A percentile compares a stretch with the other conserved stretches of the same genome.
phyloP scores from a whole-genome alignment of 1,284 basidiomycete genomes.

The Wolfiporia cocos region DNA sequence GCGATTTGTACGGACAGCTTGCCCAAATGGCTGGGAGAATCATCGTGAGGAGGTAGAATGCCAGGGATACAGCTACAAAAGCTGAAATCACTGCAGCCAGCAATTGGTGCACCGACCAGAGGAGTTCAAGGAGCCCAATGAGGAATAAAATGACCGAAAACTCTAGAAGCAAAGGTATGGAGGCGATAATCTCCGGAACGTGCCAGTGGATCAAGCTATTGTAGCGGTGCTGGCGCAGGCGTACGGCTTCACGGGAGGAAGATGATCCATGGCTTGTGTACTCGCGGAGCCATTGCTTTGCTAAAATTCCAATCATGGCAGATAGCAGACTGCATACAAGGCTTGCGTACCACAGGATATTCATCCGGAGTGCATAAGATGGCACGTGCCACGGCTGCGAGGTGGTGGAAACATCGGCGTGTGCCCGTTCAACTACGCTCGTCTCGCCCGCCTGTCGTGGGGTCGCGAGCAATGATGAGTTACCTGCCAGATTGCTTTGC shows the following conservation, averaged over 20 bases:
- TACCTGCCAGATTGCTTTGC: not conserved
- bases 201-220: conserved; percentile 12
- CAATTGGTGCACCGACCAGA: conserved; percentile 9
- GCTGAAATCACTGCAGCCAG: conserved; percentile 11
- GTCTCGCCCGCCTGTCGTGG: conserved; percentile 4
- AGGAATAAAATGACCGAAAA: conserved; percentile 14
- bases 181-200: conserved; percentile 12
- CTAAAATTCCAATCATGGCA: conserved; percentile 13
- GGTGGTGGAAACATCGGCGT: not conserved
- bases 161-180: conserved; percentile 14
- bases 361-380: conserved; percentile 12
- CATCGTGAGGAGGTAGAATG: conserved; percentile 16
- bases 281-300: conserved; percentile 17
- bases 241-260: conserved; percentile 7
- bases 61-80: conserved; percentile 12
- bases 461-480: conserved; percentile 2
- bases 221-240: conserved; percentile 13
- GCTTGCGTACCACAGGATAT: conserved; percentile 17
- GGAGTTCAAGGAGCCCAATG: conserved; percentile 11
- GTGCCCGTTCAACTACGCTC: conserved; percentile 5
- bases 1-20: conserved; percentile 23
- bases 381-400: not conserved
- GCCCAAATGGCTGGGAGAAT: conserved; percentile 16
- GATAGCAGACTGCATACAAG: conserved; percentile 13
- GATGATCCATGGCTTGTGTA: conserved; percentile 9